These are phyloP conservation scores for Starmerella etchellsii DNA, from an alignment of 805 yeast genomes.

Conservation along the genomic window DNA sequence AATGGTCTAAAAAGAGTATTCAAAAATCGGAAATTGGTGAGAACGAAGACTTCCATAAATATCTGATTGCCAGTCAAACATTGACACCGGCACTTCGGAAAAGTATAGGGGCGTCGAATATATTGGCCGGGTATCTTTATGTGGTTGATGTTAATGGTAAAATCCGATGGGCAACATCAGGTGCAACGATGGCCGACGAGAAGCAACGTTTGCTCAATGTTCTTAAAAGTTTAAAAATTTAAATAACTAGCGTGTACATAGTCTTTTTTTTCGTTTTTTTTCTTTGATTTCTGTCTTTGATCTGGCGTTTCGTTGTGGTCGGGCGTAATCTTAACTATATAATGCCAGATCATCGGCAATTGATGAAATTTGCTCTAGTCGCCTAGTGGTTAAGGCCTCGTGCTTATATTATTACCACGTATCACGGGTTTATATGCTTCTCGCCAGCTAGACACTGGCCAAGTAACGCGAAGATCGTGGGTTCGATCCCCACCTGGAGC, in stretches of 20 bases:
- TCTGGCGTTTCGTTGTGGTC: not conserved
- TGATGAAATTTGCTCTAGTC: constrained; percentile 18
- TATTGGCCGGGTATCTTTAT: constrained; percentile 71
- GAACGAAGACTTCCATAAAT: constrained; percentile 36
- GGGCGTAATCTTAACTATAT: not conserved
- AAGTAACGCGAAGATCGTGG: constrained; percentile 53
- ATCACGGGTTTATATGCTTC: constrained; percentile 41
- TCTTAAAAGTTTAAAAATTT: not conserved
- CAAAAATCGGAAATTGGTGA: constrained; percentile 34
- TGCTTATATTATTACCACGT: constrained; percentile 45
- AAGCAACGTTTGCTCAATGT: constrained; percentile 10
- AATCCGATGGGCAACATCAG: constrained; percentile 88
- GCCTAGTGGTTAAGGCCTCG: constrained; percentile 43
- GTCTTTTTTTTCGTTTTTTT: no score
- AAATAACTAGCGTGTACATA: no score
- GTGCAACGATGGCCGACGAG: constrained; percentile 62
- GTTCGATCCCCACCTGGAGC: constrained; percentile 39
- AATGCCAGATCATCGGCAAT: not conserved
- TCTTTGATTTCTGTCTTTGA: no score
- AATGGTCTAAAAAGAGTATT: constrained; percentile 37
- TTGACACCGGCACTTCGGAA: constrained; percentile 47
- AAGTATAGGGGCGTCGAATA: constrained; percentile 52
- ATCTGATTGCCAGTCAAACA: constrained; percentile 51
- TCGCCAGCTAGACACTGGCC: constrained; percentile 26
- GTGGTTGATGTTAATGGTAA: constrained; percentile 60